Evolutionary conservation across 176 grass and related monocot genomes (phyloP).

Genomic region (Oropetium thomaeum): DNA sequence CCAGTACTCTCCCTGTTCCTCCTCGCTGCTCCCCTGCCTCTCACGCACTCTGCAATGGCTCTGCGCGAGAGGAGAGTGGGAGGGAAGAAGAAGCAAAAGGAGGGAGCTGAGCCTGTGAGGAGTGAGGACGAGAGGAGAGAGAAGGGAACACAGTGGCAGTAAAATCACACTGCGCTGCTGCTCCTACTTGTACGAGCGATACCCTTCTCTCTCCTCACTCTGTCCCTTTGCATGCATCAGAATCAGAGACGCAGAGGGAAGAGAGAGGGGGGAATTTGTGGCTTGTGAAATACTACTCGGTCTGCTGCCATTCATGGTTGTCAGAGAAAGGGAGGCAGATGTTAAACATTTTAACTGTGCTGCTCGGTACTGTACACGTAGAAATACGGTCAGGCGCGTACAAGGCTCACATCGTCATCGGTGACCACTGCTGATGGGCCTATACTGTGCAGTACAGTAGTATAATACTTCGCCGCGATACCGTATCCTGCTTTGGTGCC

Average conservation of each 20-base stretch:
- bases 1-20: not conserved
- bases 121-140: not conserved
- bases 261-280: not conserved
- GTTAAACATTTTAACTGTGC: constrained; percentile 13
- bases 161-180: constrained; percentile 41
- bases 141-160: constrained; percentile 38
- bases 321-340: constrained; percentile 42
- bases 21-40: not conserved
- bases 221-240: constrained; percentile 68
- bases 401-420: not conserved
- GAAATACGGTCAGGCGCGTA: constrained; percentile 22
- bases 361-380: constrained; percentile 2
- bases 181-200: constrained; percentile 25
- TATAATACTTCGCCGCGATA: not conserved
- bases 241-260: constrained; percentile 55
- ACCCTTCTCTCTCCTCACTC: constrained; percentile 31
- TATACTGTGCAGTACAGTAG: not conserved
- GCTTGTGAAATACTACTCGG: constrained; percentile 32
- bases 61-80: not conserved
- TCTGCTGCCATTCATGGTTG: constrained; percentile 56
- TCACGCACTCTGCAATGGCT: constrained; percentile 24
- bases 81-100: not conserved
- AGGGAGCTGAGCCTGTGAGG: not conserved
- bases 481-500: not conserved
- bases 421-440: not conserved